Evolutionary conservation across 768 basidiomycete species (phyloP).

Genomic region (Cystofilobasidium bisporidii): DNA sequence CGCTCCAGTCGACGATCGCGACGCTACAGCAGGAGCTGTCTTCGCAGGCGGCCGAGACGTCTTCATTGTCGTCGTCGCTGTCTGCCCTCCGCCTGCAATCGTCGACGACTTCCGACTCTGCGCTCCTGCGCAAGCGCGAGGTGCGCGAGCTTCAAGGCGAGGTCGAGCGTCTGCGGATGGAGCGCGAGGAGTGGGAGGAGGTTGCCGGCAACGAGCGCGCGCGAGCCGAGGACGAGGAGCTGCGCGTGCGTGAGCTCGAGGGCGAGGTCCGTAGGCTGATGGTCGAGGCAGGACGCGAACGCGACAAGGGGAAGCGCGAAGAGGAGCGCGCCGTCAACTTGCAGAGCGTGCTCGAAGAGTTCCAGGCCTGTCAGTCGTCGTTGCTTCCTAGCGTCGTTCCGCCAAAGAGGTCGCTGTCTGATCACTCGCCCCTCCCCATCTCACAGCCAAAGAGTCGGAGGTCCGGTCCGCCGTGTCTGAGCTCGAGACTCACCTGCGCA

Average conservation of each 20-base stretch:
- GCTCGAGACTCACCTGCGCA: slow-evolving; percentile 61
- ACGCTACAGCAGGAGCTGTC: slow-evolving; percentile 73
- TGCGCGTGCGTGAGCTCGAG: slow-evolving; percentile 13
- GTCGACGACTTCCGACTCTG: slow-evolving; percentile 46
- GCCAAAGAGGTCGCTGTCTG: no score
- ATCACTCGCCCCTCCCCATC: neutral
- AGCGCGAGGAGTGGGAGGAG: slow-evolving; percentile 72
- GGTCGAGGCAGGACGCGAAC: slow-evolving; percentile 46
- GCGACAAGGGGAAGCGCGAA: slow-evolving; percentile 43
- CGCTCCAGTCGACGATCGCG: slow-evolving; percentile 59
- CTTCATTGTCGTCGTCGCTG: slow-evolving; percentile 60
- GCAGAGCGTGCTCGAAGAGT: slow-evolving; percentile 88
- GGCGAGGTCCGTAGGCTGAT: slow-evolving; percentile 48
- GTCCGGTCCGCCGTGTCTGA: slow-evolving; percentile 73
- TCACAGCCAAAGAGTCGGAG: slow-evolving; percentile 81
- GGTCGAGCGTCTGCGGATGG: slow-evolving; percentile 72
- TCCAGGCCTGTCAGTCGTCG: slow-evolving; percentile 67
- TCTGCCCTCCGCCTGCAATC: slow-evolving; percentile 38
- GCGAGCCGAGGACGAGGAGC: slow-evolving; percentile 46
- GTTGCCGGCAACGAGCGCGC: slow-evolving; percentile 53
- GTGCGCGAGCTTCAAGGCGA: slow-evolving; percentile 74
- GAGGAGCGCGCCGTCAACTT: slow-evolving; percentile 69
- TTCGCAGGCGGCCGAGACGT: slow-evolving; percentile 62
- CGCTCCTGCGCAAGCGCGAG: slow-evolving; percentile 51
- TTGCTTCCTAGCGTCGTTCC: no score